phyloP scores from a whole-genome alignment of 2,329 filamentous ascomycete species.

The Talaromyces amestolkiae region DNA sequence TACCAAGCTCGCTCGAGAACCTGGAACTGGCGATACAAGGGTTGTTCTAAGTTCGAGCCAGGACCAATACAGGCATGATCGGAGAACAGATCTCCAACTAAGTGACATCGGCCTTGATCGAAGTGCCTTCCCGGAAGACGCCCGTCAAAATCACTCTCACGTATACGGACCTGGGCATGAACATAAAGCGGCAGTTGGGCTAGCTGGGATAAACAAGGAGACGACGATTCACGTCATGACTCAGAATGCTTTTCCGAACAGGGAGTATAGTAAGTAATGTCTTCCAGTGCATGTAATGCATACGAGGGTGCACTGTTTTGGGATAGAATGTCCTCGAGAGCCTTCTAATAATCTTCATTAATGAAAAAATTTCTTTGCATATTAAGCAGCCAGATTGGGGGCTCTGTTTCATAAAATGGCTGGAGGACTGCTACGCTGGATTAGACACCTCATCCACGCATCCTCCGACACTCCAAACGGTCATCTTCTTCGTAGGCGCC shows the following conservation, averaged over 20 bases:
- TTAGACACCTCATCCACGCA: too few species aligned
- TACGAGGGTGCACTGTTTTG: not conserved
- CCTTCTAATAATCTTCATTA: not conserved
- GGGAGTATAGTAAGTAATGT: not conserved
- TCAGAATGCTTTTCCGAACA: not conserved
- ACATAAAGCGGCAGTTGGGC: not conserved
- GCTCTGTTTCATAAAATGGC: not conserved
- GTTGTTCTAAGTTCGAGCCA: slow-evolving; percentile 1
- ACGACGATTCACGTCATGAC: not conserved
- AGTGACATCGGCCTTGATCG: not conserved
- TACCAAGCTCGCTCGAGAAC: not conserved
- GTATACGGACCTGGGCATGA: not conserved
- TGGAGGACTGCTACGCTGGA: not conserved
- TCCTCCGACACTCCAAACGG: too few species aligned
- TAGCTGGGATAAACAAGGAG: not conserved
- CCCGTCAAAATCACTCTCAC: not conserved
- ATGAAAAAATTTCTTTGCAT: not conserved
- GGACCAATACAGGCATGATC: not conserved
- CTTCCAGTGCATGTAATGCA: not conserved
- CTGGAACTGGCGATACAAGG: not conserved
- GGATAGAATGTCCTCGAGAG: not conserved
- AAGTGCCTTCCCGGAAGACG: not conserved
- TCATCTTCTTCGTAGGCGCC: too few species aligned
- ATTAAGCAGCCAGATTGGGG: not conserved
- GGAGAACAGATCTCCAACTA: not conserved